Evolutionary conservation across 2,329 filamentous ascomycete species (phyloP).

Genomic region (Pseudogymnoascus sp.): DNA sequence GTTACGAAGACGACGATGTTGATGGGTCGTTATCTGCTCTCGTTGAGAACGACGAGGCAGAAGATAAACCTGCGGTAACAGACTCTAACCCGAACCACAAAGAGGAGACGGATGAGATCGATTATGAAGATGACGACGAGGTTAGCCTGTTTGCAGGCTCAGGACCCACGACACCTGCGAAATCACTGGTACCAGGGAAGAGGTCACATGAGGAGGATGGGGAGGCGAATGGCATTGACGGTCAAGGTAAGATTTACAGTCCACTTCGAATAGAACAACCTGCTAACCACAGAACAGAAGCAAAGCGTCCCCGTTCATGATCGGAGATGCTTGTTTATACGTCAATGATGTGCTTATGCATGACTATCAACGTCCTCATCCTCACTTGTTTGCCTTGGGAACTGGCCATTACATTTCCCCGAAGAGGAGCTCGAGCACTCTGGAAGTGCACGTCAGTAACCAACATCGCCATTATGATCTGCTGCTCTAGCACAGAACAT

Average conservation of each 20-base stretch:
- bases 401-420: neutral
- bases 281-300: conserved; percentile 24
- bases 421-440: neutral
- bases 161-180: conserved; percentile 10
- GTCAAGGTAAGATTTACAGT: conserved; percentile 20
- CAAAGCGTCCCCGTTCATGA: conserved; percentile 28
- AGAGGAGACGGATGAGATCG: conserved; percentile 30
- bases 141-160: conserved; percentile 22
- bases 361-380: neutral
- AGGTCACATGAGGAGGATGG: conserved; percentile 16
- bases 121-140: conserved; percentile 27
- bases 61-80: conserved; percentile 31
- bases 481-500: neutral
- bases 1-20: conserved; percentile 30
- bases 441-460: neutral
- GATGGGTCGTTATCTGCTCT: conserved; percentile 12
- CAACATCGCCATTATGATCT: neutral
- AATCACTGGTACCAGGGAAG: neutral
- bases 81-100: conserved; percentile 26
- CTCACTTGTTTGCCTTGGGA: neutral
- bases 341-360: conserved; percentile 4
- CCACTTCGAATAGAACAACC: neutral
- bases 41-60: conserved; percentile 26
- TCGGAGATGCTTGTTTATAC: conserved; percentile 3
- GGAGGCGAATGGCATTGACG: conserved; percentile 24